Evolutionary conservation across 1,284 basidiomycete genomes (phyloP), one percentile per base, ranked within the genome.

Genomic region (Irpex lacteus): DNA sequence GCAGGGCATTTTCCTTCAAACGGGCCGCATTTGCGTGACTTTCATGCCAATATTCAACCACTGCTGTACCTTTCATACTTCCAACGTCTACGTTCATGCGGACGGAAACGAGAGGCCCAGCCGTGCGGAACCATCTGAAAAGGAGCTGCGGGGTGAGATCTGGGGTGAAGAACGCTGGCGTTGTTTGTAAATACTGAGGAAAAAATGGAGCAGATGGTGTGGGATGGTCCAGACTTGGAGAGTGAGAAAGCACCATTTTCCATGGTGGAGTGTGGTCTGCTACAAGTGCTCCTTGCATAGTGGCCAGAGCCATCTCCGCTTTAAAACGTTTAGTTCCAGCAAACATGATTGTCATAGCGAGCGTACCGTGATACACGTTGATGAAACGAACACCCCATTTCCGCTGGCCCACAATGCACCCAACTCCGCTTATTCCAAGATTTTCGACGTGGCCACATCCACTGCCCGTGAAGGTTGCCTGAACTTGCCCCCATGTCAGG

Each of bases 261-360:
- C 60, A 64, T 0, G 63, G 4, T 4, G 53, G 59, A 2, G 13
- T 2, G 9, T 19, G 18, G 11, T 44, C 5, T 8, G 60, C 8
- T 5, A 61, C 59, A 4, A 18, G 1, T 3, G 15, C 18, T 2
- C 63, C 63, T 34, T 64, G 60, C 21, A 64, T 32, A 5, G 63
- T 64, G 1, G 63, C 63, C 2, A 64, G 38, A 5, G 63, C 63
- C 63, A 64, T 64, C 37, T 64, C 63, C 18, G 63, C 63, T 64
- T 13, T 6, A 47, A 3, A 6, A 7, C 1, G n/a, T 21, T 18
- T 2, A 6, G 8, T 40, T 38, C 7, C 3, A n/a, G 34, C 34
- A 4, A 36, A n/a, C 11, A 37, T 11, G 37, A 18, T 9, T 40
- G 5, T 3, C n/a, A 47, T 13, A 13, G 13, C 5, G 21, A 9